Base-by-base conservation (phyloP, 2,329 filamentous ascomycete genomes). In the Dactylellina drechsleri region DNA sequence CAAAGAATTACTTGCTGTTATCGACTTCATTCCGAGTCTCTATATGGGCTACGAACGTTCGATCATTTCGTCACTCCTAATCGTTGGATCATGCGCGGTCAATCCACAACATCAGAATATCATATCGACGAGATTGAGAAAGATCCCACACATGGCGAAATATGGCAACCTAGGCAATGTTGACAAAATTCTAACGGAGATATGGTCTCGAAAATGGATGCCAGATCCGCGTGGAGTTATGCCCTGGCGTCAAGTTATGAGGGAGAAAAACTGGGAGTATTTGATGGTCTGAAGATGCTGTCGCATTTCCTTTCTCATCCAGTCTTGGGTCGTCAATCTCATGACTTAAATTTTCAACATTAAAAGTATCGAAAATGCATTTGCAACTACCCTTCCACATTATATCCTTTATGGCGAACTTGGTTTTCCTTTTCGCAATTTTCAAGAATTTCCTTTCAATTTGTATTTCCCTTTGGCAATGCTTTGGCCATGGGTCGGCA, bases 31-130 rank as follows among this genome's bases (percentile, higher is more conserved):
- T 7, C 72, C 72, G 4, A 71, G 49, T 47, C 60, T 70, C 8
- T 71, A 70, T 23, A 71, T 71, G 66, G 72, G 72, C 36, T 76
- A 71, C 49, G 72, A 76, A 56, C 65, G 72, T 41, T 76, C 72
- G 20, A 76, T 76, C 28, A 71, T 76, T 43, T 70, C 72, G 18
- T 66, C 72, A 23, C 41, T 76, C 23, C 36, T 76, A 28, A 71
- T 76, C n/a, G 72, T 70, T 28, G 72, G 72, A 15, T 76, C 65
- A 13, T 43, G 70, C 6, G 72, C 72, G 10, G 71, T 43, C n/a
- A 50, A 53, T 6, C 54, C 47, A 26, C 40, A 28, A 1, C 47
- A 71, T 20, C 66, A 56, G 36, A 65, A 71, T 31, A 62, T 62
- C 20, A 56, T 76, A 15, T 76, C 72, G 31, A 65, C 66, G 5